Conservation (phyloP, 805 yeast genomes). For the Ogataea chonburiensis region DNA sequence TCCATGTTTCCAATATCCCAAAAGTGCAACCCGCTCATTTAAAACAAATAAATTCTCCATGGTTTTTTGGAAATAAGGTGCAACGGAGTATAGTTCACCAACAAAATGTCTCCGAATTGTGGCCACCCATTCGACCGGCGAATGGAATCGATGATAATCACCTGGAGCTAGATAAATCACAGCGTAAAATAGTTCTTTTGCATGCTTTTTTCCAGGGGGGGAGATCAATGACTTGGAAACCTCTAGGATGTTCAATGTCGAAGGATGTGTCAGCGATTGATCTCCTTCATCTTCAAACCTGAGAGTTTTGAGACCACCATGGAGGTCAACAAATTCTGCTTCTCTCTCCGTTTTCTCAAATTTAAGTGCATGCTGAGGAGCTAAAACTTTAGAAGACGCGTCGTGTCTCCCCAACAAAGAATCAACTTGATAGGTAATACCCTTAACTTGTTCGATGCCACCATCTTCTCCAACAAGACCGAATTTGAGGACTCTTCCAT, state of each 20-base stretch:
- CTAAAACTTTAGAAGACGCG: slow-evolving; percentile 48
- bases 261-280: slow-evolving; percentile 41
- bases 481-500: slow-evolving; percentile 83
- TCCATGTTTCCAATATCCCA: slow-evolving; percentile 96
- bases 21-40: slow-evolving; percentile 91
- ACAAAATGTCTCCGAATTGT: slow-evolving; percentile 91
- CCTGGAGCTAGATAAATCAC: slow-evolving; percentile 98
- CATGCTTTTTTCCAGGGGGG: slow-evolving; percentile 26
- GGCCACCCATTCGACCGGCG: slow-evolving; percentile 96
- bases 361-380: slow-evolving; percentile 48
- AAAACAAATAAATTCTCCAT: slow-evolving; percentile 83
- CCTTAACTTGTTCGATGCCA: slow-evolving; percentile 94
- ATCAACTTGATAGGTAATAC: slow-evolving; percentile 87
- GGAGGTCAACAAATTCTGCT: slow-evolving; percentile 19
- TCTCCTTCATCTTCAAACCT: slow-evolving; percentile 68
- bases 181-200: slow-evolving; percentile 72
- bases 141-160: slow-evolving; percentile 95
- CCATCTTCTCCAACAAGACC: slow-evolving; percentile 74
- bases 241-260: slow-evolving; percentile 28
- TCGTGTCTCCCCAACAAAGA: slow-evolving; percentile 70
- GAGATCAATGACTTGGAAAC: slow-evolving; percentile 13
- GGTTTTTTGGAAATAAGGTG: slow-evolving; percentile 91
- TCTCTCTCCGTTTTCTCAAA: slow-evolving; percentile 12
- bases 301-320: slow-evolving; percentile 23
- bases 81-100: slow-evolving; percentile 93